Conservation (phyloP, 2,329 filamentous ascomycete species). For the Alternaria sp. region DNA sequence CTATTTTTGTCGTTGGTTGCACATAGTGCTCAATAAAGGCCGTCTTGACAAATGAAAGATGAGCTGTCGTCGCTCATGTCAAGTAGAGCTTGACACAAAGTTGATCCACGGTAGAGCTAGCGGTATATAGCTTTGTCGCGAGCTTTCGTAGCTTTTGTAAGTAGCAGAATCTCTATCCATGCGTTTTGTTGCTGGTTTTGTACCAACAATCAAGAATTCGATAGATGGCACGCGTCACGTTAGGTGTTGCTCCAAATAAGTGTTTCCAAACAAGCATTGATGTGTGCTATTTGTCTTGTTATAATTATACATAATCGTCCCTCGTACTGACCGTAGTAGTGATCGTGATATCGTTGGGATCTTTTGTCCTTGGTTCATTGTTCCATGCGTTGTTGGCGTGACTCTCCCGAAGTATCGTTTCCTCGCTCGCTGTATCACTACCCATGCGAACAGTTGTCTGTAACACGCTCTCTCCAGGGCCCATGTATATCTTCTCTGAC, state of each 20-base stretch:
- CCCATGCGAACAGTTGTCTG: conserved; percentile 32
- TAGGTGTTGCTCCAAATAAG: not conserved
- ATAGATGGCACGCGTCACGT: not conserved
- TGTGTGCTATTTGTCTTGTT: not conserved
- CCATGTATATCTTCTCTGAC: conserved; percentile 29
- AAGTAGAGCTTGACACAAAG: not conserved
- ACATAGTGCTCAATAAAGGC: not conserved
- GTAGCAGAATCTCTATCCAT: not conserved
- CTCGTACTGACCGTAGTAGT: conserved; percentile 20
- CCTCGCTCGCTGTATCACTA: conserved; percentile 37
- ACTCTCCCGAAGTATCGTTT: conserved; percentile 35
- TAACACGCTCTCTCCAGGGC: conserved; percentile 24
- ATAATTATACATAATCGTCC: conserved; percentile 10
- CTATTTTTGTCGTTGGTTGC: not conserved
- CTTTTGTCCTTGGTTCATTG: conserved; percentile 8
- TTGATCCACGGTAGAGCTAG: not conserved
- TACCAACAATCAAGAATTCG: not conserved
- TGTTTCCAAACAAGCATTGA: not conserved
- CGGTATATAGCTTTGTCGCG: not conserved
- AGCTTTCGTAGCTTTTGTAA: not conserved
- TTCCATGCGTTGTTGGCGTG: conserved; percentile 8
- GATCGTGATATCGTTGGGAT: conserved; percentile 23
- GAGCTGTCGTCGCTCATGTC: not conserved
- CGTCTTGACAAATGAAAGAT: not conserved
- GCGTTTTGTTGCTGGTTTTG: not conserved